phyloP scores from a whole-genome alignment of 2,329 filamentous ascomycete genomes.

The Alternaria arborescens region DNA sequence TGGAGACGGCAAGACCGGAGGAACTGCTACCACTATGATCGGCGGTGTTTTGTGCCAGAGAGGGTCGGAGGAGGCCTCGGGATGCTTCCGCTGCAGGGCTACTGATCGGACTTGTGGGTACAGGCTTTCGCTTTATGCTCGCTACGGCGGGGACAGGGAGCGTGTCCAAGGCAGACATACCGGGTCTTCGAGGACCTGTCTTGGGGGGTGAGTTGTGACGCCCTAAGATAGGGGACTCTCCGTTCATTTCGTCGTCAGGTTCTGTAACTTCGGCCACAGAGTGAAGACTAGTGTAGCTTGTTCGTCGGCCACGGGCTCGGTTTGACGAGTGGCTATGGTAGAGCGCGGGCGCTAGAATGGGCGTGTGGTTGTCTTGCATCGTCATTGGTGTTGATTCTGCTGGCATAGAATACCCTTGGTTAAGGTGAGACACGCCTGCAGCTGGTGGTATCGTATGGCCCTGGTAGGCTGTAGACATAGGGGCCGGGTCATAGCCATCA shows the following conservation, averaged over 20 bases:
- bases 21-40: slow-evolving; percentile 40
- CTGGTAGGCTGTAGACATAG: slow-evolving; percentile 11
- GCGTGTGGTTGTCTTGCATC: slow-evolving; percentile 27
- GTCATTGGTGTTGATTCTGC: slow-evolving; percentile 15
- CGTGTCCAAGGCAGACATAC: slow-evolving; percentile 20
- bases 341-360: slow-evolving; percentile 37
- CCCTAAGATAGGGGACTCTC: slow-evolving; percentile 34
- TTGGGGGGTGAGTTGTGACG: slow-evolving; percentile 16
- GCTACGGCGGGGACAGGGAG: slow-evolving; percentile 23
- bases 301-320: slow-evolving; percentile 42
- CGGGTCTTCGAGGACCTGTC: slow-evolving; percentile 13
- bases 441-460: slow-evolving; percentile 13
- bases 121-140: slow-evolving; percentile 40
- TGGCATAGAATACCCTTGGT: slow-evolving; percentile 8
- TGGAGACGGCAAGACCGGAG: slow-evolving; percentile 28
- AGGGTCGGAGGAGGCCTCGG: slow-evolving; percentile 33
- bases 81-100: slow-evolving; percentile 34
- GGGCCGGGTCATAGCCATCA: slow-evolving; percentile 34
- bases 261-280: slow-evolving; percentile 46
- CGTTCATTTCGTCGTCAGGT: slow-evolving; percentile 31
- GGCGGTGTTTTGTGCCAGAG: slow-evolving; percentile 19
- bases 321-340: slow-evolving; percentile 48
- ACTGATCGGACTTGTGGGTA: slow-evolving; percentile 23
- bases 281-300: slow-evolving; percentile 43
- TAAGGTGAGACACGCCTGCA: neutral